phyloP scores from a whole-genome alignment of 2,329 filamentous ascomycete species.

The Scytalidium lignicola region DNA sequence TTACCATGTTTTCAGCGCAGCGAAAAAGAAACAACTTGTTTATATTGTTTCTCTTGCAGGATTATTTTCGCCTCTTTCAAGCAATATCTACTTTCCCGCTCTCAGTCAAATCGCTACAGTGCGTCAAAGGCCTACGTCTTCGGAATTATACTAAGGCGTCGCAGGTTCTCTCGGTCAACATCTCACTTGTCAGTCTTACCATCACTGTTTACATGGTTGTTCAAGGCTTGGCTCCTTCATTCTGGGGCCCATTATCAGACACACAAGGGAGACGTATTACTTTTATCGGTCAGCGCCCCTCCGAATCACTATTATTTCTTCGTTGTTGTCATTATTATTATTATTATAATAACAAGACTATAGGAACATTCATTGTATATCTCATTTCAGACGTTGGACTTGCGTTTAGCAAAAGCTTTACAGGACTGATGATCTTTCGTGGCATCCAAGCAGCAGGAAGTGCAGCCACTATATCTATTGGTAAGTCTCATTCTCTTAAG shows the following conservation, averaged over 20 bases:
- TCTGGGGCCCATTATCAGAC: conserved; percentile 46
- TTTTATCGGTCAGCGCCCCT: conserved; percentile 12
- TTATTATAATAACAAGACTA: conserved; percentile 2
- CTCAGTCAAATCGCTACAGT: conserved; percentile 33
- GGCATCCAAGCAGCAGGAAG: conserved; percentile 43
- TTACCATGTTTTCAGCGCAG: conserved; percentile 32
- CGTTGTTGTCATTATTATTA: no score
- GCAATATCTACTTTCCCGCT: conserved; percentile 46
- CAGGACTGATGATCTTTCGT: conserved; percentile 38
- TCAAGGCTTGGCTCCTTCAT: conserved; percentile 42
- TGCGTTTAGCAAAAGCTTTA: conserved; percentile 37
- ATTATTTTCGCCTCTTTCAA: conserved; percentile 47
- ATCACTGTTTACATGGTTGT: conserved; percentile 44
- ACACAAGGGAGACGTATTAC: conserved; percentile 35
- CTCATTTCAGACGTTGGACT: conserved; percentile 41
- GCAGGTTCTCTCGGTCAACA: conserved; percentile 25
- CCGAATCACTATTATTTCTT: no score
- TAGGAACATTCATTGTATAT: conserved; percentile 41
- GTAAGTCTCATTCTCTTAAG: conserved; percentile 23
- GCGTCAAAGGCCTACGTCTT: no score
- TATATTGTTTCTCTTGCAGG: conserved; percentile 44
- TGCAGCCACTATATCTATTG: conserved; percentile 42
- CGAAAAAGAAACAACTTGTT: conserved; percentile 41
- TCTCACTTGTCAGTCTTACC: conserved; percentile 32
- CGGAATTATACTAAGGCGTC: background rate